These are phyloP conservation scores for Polyplosphaeria fusca DNA, from an alignment of 495 filamentous ascomycete genomes.

Conservation along the genomic window DNA sequence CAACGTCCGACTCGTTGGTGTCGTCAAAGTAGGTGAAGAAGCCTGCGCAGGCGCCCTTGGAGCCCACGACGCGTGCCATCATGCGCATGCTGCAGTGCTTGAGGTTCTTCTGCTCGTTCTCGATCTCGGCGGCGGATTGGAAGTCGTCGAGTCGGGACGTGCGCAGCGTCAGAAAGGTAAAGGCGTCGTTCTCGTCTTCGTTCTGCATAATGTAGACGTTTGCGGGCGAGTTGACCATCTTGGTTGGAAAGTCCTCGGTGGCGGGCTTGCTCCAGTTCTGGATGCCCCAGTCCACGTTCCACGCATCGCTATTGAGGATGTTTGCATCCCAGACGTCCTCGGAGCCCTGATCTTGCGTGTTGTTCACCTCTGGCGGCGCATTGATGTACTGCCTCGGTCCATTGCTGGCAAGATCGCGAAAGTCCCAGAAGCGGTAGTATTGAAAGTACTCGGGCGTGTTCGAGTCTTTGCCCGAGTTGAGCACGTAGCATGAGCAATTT, in stretches of 20 bases:
- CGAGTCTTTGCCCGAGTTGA: conserved; percentile 16
- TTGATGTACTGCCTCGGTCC: conserved; percentile 41
- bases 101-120: conserved; percentile 52
- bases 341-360: conserved; percentile 14
- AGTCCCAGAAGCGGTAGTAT: conserved; percentile 67
- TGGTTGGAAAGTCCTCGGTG: conserved; percentile 45
- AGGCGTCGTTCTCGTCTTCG: conserved; percentile 30
- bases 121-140: conserved; percentile 65
- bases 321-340: conserved; percentile 40
- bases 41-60: conserved; percentile 35
- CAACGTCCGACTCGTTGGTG: conserved; percentile 34
- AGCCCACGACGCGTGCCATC: conserved; percentile 45
- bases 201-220: conserved; percentile 59
- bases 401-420: conserved; percentile 50
- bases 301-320: conserved; percentile 41
- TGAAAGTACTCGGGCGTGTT: conserved; percentile 51
- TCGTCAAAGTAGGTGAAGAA: conserved; percentile 46
- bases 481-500: conserved; percentile 29
- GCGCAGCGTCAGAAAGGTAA: conserved; percentile 60
- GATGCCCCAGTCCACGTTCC: conserved; percentile 54
- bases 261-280: conserved; percentile 57
- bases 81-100: conserved; percentile 63
- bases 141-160: conserved; percentile 54
- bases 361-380: conserved; percentile 11
- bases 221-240: conserved; percentile 60